Evolutionary conservation across 2,329 filamentous ascomycete genomes (phyloP).

Genomic region (Apiospora malaysiana): DNA sequence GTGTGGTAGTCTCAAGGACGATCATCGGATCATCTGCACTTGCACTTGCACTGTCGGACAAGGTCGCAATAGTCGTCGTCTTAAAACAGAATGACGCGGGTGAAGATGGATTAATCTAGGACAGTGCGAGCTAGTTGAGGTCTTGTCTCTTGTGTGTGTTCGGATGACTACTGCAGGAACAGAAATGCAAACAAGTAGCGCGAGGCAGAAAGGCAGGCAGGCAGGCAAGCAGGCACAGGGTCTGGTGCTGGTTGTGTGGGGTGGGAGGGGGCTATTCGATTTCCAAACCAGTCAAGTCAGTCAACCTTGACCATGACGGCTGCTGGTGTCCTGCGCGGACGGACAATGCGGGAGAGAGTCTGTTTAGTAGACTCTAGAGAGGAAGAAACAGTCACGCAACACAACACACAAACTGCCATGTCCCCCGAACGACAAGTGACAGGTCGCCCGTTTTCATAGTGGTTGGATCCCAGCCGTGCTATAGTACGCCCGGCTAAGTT

Average conservation of each 20-base stretch:
- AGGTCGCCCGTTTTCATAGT: background rate
- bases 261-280: background rate
- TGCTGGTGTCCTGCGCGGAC: background rate
- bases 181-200: slow-evolving; percentile 6
- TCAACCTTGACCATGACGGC: too few relatives aligned
- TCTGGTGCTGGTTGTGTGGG: background rate
- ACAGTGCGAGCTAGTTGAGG: background rate
- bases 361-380: too few relatives aligned
- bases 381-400: background rate
- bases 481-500: background rate
- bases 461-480: too few relatives aligned
- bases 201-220: too few relatives aligned
- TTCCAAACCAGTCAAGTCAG: too few relatives aligned
- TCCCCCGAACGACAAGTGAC: background rate
- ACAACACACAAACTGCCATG: slow-evolving; percentile 8
- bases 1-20: too few relatives aligned
- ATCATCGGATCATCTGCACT: slow-evolving; percentile 7
- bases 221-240: slow-evolving; percentile 17
- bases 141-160: background rate
- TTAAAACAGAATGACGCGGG: slow-evolving; percentile 12
- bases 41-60: slow-evolving; percentile 7
- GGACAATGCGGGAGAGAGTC: background rate
- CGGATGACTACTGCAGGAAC: slow-evolving; percentile 13
- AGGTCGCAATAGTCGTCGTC: slow-evolving; percentile 10
- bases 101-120: background rate